A percentile compares a stretch with the other conserved stretches of the same genome.
Evolutionary conservation across 2,329 filamentous ascomycete species (phyloP).

Genomic region (Thyridium curvatum): DNA sequence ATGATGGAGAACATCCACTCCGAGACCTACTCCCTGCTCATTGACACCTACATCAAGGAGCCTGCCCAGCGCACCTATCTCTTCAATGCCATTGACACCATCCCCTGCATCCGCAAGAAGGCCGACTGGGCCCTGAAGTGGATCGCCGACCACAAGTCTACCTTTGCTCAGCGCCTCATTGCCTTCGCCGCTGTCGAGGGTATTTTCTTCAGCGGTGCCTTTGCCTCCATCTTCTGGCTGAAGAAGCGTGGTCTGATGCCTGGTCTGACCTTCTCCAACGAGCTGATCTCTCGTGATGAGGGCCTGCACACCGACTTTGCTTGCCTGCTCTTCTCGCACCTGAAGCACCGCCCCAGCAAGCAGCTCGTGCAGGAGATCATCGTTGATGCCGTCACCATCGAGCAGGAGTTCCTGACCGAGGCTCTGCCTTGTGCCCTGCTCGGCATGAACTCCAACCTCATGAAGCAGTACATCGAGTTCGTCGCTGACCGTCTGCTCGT

Average conservation of each 20-base stretch:
- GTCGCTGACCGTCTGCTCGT: conserved; percentile 93
- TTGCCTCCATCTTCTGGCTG: conserved; percentile 99
- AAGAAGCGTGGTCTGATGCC: conserved; percentile 99
- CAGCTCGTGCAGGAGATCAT: conserved; percentile 82
- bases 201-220: conserved; percentile 99
- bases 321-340: conserved; percentile 93
- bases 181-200: conserved; percentile 97
- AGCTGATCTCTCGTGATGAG: conserved; percentile 99
- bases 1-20: conserved; percentile 99
- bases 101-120: conserved; percentile 97
- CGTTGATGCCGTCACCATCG: conserved; percentile 85
- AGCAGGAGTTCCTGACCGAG: conserved; percentile 97
- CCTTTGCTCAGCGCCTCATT: conserved; percentile 90
- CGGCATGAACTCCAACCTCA: conserved; percentile 94
- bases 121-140: conserved; percentile 95
- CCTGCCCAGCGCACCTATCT: conserved; percentile 87
- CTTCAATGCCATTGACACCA: conserved; percentile 98
- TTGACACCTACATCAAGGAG: conserved; percentile 99
- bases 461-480: conserved; percentile 99
- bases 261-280: conserved; percentile 97
- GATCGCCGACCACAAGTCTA: conserved; percentile 91
- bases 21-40: conserved; percentile 97
- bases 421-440: conserved; percentile 88
- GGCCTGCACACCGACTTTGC: conserved; percentile 99
- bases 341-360: conserved; percentile 84